phyloP scores from a whole-genome alignment of 2,329 filamentous ascomycete species.

The Stagonosporopsis cucurbitacearum region DNA sequence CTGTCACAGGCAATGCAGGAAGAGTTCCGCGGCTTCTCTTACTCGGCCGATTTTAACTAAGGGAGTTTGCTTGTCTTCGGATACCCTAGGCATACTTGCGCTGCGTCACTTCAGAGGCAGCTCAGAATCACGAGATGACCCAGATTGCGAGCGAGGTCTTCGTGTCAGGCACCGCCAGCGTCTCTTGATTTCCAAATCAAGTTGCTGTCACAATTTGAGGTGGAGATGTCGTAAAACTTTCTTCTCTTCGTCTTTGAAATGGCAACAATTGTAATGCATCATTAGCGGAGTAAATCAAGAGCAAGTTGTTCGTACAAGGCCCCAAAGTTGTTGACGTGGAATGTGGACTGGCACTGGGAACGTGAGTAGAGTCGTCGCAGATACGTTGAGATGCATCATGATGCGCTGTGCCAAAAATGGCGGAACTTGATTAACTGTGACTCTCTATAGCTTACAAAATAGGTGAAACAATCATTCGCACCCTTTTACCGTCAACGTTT shows the following conservation, averaged over 20 bases:
- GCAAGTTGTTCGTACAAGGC: not conserved
- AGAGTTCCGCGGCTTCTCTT: conserved; percentile 98
- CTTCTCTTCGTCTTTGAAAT: conserved; percentile 18
- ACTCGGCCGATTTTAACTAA: conserved; percentile 84
- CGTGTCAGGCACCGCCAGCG: not conserved
- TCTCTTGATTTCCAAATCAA: not conserved
- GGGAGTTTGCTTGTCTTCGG: conserved; percentile 24
- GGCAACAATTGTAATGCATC: conserved; percentile 22
- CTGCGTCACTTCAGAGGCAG: conserved; percentile 2
- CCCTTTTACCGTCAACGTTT: not conserved
- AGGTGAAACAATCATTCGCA: conserved; percentile 14
- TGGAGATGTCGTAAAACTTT: conserved; percentile 3
- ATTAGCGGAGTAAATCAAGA: conserved; percentile 1
- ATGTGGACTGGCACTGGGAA: not conserved
- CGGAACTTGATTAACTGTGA: conserved; percentile 4
- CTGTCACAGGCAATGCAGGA: conserved; percentile 99
- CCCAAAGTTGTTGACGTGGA: conserved; percentile 1
- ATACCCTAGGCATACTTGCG: conserved; percentile 26
- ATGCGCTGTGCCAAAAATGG: conserved; percentile 1
- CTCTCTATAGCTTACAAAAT: conserved; percentile 13
- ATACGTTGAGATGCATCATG: conserved; percentile 7
- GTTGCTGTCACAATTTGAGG: not conserved
- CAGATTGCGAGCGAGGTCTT: not conserved
- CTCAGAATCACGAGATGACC: not conserved
- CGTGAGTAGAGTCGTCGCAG: not conserved